phyloP scores from a whole-genome alignment of 306 rosid genomes.

The Lagenaria siceraria region DNA sequence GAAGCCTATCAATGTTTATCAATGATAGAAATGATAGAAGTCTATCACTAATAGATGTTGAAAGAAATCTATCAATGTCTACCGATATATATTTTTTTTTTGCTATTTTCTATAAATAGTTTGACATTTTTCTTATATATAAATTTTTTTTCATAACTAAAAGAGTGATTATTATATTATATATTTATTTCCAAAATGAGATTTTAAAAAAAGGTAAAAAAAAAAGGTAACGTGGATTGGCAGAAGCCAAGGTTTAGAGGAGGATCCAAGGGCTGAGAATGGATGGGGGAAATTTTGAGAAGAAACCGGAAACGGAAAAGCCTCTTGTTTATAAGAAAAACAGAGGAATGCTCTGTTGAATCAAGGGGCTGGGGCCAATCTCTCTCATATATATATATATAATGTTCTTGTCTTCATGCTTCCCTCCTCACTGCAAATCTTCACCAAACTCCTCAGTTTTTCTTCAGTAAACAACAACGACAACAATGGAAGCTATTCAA shows the following conservation, averaged over 20 bases:
- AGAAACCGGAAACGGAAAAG: background rate
- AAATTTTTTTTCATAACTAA: too few relatives aligned
- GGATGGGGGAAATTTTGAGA: background rate
- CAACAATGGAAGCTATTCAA: conserved; percentile 52
- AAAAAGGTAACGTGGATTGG: background rate
- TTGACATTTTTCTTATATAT: too few relatives aligned
- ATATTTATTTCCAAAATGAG: too few relatives aligned
- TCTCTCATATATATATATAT: too few relatives aligned
- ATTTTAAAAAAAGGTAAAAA: background rate
- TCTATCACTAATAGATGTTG: too few relatives aligned
- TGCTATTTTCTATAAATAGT: too few relatives aligned
- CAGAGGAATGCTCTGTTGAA: background rate
- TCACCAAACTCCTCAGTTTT: background rate
- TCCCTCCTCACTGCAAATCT: background rate
- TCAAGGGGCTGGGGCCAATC: background rate
- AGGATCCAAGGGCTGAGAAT: background rate
- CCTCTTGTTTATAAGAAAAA: background rate
- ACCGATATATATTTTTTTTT: too few relatives aligned
- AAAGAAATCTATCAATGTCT: too few relatives aligned
- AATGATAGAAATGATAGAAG: too few relatives aligned
- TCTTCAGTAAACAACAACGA: background rate
- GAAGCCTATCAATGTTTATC: too few relatives aligned
- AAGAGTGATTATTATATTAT: too few relatives aligned
- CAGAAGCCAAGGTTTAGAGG: background rate
- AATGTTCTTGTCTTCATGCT: background rate